Evolutionary conservation across 768 basidiomycete genomes (phyloP), one percentile per base, ranked within the genome.

Genomic region (Suillus spraguei): DNA sequence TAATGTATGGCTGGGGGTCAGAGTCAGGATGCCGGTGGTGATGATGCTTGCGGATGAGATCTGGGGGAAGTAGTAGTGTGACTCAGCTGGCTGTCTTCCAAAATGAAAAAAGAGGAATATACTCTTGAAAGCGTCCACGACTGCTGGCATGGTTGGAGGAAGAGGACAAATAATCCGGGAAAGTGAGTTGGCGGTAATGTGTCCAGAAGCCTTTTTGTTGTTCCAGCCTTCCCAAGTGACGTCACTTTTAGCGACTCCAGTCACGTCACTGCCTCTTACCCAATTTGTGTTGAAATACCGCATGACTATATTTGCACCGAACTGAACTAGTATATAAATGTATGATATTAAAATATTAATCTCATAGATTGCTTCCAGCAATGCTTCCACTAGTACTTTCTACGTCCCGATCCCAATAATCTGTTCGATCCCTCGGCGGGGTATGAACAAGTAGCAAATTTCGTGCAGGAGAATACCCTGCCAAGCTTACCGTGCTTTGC

Each of bases 91-190:
- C 60, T 62, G 62, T 32, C 33, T 22, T 64, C 47, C 8, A 59
- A 65, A 67, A 35, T 47, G 60, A 59, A 3, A 47, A 13, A 17
- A 39, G 28, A 49, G 13, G 46, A 36, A 77, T 82, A 46, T 74
- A 94, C 93, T 95, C 82, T 94, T 95, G 81, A 95, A 92, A 24
- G 90, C 90, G 77, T 94, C 87, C 70, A 95, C 89, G 60, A 94
- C 90, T 63, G 82, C 83, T 65, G 88, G 88, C 89, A 90, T 90
- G 65, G 66, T 72, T 58, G 65, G 7, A 22, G n/a, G 32, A 14
- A 64, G 28, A 22, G 39, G 20, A 14, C 35, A n/a, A 39, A 44
- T 28, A 41, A 28, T 38, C 39, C 22, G 49, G 60, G 52, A 17
- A 14, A 63, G 24, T 50, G 41, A 63, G 54, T 42, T 33, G 47